phyloP scores from a whole-genome alignment of 495 filamentous ascomycete genomes.

The Hyaloscypha bicolor region DNA sequence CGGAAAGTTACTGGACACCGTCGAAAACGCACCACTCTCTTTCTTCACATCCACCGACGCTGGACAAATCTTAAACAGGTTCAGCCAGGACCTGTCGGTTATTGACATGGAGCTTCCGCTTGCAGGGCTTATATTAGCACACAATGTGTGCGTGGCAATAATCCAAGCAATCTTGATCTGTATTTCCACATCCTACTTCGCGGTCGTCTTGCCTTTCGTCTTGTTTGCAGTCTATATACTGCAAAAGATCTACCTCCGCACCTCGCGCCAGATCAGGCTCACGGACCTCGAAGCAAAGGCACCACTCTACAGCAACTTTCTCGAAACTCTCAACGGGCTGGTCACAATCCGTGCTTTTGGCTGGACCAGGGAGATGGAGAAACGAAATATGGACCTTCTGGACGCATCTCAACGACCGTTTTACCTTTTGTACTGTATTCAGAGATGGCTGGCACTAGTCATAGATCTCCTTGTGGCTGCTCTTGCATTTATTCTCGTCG shows the following conservation, averaged over 20 bases:
- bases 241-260: slow-evolving; percentile 56
- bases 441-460: slow-evolving; percentile 44
- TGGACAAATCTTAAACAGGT: slow-evolving; percentile 27
- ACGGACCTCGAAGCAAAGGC: slow-evolving; percentile 62
- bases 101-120: slow-evolving; percentile 35
- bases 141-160: not conserved
- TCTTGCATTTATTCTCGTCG: slow-evolving; percentile 30
- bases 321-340: slow-evolving; percentile 50
- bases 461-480: slow-evolving; percentile 54
- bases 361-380: slow-evolving; percentile 35
- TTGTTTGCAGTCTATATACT: slow-evolving; percentile 4
- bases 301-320: slow-evolving; percentile 59
- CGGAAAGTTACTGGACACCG: slow-evolving; percentile 28
- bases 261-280: slow-evolving; percentile 63
- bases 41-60: slow-evolving; percentile 35
- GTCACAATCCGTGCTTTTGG: slow-evolving; percentile 50
- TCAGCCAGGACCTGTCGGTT: slow-evolving; percentile 35
- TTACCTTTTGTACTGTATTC: slow-evolving; percentile 51
- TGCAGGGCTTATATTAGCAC: slow-evolving; percentile 12
- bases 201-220: slow-evolving; percentile 40
- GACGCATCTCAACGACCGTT: slow-evolving; percentile 59
- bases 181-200: slow-evolving; percentile 30
- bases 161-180: slow-evolving; percentile 24
- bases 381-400: slow-evolving; percentile 45
- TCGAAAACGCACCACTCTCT: slow-evolving; percentile 30